phyloP scores from a whole-genome alignment of 345 rosid genomes.

The Orychophragmus violaceus region DNA sequence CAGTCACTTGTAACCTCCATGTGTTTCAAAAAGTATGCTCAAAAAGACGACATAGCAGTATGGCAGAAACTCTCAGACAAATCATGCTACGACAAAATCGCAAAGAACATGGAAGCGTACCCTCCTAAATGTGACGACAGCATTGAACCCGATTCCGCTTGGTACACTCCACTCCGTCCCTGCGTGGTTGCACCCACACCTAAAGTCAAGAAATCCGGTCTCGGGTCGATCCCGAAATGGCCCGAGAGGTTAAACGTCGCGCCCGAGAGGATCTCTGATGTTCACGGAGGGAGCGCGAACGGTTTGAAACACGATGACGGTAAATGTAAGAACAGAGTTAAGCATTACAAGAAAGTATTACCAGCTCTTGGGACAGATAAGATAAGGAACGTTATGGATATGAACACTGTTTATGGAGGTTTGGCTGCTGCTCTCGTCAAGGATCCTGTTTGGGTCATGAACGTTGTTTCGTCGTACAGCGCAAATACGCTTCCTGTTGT shows the following conservation, averaged over 20 bases:
- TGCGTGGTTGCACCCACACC: slow-evolving; percentile 74
- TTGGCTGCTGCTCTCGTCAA: slow-evolving; percentile 67
- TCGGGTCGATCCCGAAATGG: slow-evolving; percentile 73
- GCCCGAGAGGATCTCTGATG: slow-evolving; percentile 62
- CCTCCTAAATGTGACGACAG: slow-evolving; percentile 93
- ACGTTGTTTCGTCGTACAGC: slow-evolving; percentile 80
- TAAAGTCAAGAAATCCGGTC: slow-evolving; percentile 45
- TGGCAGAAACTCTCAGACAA: slow-evolving; percentile 82
- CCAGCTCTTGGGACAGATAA: slow-evolving; percentile 74
- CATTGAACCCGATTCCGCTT: slow-evolving; percentile 88
- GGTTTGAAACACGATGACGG: slow-evolving; percentile 68
- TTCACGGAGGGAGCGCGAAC: slow-evolving; percentile 57
- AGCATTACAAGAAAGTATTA: slow-evolving; percentile 85
- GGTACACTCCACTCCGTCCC: slow-evolving; percentile 94
- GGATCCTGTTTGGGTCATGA: slow-evolving; percentile 96
- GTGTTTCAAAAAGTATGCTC: slow-evolving; percentile 81
- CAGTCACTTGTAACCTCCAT: slow-evolving; percentile 65
- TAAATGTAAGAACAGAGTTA: slow-evolving; percentile 79
- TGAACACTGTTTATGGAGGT: slow-evolving; percentile 94
- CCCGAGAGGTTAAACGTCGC: slow-evolving; percentile 64
- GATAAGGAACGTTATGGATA: slow-evolving; percentile 93
- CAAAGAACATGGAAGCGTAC: slow-evolving; percentile 52
- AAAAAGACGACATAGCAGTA: slow-evolving; percentile 89
- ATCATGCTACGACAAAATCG: slow-evolving; percentile 64
- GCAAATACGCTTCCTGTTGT: slow-evolving; percentile 75